These are phyloP conservation scores for Monascus purpureus DNA, from an alignment of 495 filamentous ascomycete species.

Conservation along the genomic window DNA sequence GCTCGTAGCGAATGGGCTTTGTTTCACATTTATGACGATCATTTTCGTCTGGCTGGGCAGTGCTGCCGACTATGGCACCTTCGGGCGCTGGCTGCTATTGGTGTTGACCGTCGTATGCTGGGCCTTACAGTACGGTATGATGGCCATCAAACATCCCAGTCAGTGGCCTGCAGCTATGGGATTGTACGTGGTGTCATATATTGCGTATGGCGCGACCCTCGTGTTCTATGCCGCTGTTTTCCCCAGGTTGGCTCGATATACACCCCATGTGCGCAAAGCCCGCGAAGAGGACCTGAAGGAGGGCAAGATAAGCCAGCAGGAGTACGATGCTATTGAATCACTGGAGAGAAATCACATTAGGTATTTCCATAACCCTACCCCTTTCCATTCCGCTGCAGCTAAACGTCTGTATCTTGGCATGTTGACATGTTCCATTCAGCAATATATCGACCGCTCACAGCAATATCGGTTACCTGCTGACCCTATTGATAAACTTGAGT, in stretches of 20 bases:
- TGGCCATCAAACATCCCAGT: slow-evolving; percentile 25
- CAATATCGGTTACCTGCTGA: slow-evolving; percentile 35
- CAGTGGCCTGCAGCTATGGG: slow-evolving; percentile 37
- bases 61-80: slow-evolving; percentile 36
- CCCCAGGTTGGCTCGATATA: slow-evolving; percentile 31
- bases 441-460: slow-evolving; percentile 36
- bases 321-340: slow-evolving; percentile 34
- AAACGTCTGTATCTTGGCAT: slow-evolving; percentile 6
- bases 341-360: slow-evolving; percentile 35
- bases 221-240: slow-evolving; percentile 38
- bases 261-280: slow-evolving; percentile 32
- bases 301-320: slow-evolving; percentile 23
- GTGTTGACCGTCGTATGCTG: slow-evolving; percentile 32
- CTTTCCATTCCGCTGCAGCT: slow-evolving; percentile 3
- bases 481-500: slow-evolving; percentile 30
- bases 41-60: slow-evolving; percentile 35
- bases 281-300: slow-evolving; percentile 31
- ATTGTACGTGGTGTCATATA: slow-evolving; percentile 33
- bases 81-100: slow-evolving; percentile 35
- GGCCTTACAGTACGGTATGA: slow-evolving; percentile 33
- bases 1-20: slow-evolving; percentile 35
- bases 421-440: slow-evolving; percentile 5
- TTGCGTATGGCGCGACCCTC: slow-evolving; percentile 32
- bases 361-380: slow-evolving; percentile 14
- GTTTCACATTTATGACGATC: slow-evolving; percentile 36